Evolutionary conservation across 2,329 filamentous ascomycete species (phyloP).

Genomic region (Grosmannia penicillata): DNA sequence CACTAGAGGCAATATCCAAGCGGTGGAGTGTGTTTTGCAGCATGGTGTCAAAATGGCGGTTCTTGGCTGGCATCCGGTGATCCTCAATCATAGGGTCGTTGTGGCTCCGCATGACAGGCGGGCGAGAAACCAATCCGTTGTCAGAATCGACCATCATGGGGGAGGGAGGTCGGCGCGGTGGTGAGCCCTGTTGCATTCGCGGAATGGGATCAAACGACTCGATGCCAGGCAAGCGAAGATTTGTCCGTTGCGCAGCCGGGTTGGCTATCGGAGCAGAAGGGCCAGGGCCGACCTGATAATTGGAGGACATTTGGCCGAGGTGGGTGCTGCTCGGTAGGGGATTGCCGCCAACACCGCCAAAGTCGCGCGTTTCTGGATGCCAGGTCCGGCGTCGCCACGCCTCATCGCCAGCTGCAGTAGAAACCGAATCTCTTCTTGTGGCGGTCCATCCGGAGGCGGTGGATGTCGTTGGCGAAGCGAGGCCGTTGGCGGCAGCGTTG

Average conservation of each 20-base stretch:
- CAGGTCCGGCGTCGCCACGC: conserved; percentile 76
- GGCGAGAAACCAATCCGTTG: conserved; percentile 7
- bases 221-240: conserved; percentile 69
- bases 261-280: conserved; percentile 33
- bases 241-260: conserved; percentile 34
- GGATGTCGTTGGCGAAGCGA: conserved; percentile 51
- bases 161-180: conserved; percentile 49
- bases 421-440: conserved; percentile 50
- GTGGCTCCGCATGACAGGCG: conserved; percentile 15
- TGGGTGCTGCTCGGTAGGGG: conserved; percentile 50
- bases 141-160: conserved; percentile 63
- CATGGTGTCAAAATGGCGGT: conserved; percentile 44
- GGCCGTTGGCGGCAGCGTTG: conserved; percentile 39
- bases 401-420: conserved; percentile 51
- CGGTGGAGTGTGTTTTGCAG: conserved; percentile 52
- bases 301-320: conserved; percentile 57
- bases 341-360: conserved; percentile 20
- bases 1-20: conserved; percentile 44
- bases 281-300: conserved; percentile 22
- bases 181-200: conserved; percentile 44
- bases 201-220: conserved; percentile 77
- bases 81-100: conserved; percentile 25
- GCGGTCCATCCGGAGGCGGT: conserved; percentile 42
- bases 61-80: conserved; percentile 23
- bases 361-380: conserved; percentile 65